These are phyloP conservation scores for Crithidia bombi DNA, from an alignment of 208 protist genomes.

Conservation along the genomic window DNA sequence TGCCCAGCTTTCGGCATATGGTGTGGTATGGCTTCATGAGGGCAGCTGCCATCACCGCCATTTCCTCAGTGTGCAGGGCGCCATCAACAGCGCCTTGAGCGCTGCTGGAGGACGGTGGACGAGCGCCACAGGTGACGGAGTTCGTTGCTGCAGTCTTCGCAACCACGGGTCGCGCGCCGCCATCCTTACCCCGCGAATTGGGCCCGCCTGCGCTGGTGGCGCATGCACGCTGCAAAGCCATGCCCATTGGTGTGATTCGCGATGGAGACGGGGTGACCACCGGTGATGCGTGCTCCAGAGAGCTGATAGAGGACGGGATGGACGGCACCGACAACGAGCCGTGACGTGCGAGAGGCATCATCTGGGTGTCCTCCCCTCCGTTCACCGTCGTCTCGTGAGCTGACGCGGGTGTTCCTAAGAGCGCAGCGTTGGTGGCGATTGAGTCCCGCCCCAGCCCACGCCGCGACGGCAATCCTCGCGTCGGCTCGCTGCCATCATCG, in stretches of 20 bases:
- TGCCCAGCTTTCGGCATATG: constrained; percentile 3
- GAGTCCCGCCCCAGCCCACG: background rate
- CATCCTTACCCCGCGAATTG: background rate
- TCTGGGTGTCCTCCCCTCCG: background rate
- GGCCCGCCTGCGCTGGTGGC: background rate
- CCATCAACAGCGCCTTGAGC: background rate
- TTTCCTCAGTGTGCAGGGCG: constrained; percentile 10
- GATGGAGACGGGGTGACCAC: background rate
- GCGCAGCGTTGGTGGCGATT: background rate
- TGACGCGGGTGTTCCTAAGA: background rate
- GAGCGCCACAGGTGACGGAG: background rate
- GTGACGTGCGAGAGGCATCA: constrained; percentile 5
- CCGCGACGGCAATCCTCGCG: background rate
- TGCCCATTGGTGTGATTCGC: background rate
- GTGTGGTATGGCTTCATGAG: constrained; percentile 31
- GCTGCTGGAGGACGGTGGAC: background rate
- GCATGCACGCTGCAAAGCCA: background rate
- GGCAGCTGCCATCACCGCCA: constrained; percentile 14
- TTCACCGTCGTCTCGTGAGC: background rate
- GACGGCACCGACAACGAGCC: constrained; percentile 1
- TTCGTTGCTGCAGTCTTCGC: background rate
- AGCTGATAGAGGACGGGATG: constrained; percentile 11
- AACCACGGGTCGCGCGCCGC: background rate
- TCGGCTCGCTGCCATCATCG: background rate
- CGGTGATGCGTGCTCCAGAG: background rate